These are phyloP conservation scores for Colletotrichum tropicicola DNA, from an alignment of 2,329 filamentous ascomycete genomes.

Conservation along the genomic window DNA sequence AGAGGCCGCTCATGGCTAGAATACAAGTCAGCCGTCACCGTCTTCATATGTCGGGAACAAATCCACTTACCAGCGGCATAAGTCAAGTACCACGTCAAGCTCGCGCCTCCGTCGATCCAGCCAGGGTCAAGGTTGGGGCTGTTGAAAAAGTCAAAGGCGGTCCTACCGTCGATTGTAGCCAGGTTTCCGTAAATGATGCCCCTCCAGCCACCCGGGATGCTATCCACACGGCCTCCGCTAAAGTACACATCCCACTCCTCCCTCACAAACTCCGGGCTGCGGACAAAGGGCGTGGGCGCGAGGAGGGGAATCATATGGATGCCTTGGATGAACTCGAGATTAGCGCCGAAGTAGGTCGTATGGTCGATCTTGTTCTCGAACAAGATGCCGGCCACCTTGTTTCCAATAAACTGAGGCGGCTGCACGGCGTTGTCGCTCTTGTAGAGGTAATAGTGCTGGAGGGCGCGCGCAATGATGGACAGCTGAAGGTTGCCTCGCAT, in stretches of 20 bases:
- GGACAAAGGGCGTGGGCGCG: conserved; percentile 73
- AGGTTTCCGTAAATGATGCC: conserved; percentile 86
- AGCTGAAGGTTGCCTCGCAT: conserved; percentile 86
- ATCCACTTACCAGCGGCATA: conserved; percentile 75
- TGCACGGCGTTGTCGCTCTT: conserved; percentile 72
- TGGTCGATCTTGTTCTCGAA: conserved; percentile 98
- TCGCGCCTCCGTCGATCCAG: conserved; percentile 85
- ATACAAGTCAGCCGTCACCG: conserved; percentile 1
- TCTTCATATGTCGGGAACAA: neutral
- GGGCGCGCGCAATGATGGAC: conserved; percentile 75
- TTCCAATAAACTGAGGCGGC: conserved; percentile 80
- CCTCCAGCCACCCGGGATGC: conserved; percentile 81
- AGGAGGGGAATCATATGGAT: conserved; percentile 87
- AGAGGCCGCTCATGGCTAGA: conserved; percentile 34
- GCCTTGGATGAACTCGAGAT: conserved; percentile 76
- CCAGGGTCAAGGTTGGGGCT: conserved; percentile 69
- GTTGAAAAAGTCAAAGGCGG: conserved; percentile 80
- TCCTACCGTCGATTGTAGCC: conserved; percentile 76
- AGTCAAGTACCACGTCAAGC: conserved; percentile 85
- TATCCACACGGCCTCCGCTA: conserved; percentile 69
- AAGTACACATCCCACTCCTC: conserved; percentile 90
- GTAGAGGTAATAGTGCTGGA: conserved; percentile 87
- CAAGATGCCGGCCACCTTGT: conserved; percentile 76
- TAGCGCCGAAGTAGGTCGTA: conserved; percentile 85
- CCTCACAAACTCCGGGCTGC: conserved; percentile 74